phyloP scores from a whole-genome alignment of 257 asterid genomes.

The Jaltomata sinuosa region DNA sequence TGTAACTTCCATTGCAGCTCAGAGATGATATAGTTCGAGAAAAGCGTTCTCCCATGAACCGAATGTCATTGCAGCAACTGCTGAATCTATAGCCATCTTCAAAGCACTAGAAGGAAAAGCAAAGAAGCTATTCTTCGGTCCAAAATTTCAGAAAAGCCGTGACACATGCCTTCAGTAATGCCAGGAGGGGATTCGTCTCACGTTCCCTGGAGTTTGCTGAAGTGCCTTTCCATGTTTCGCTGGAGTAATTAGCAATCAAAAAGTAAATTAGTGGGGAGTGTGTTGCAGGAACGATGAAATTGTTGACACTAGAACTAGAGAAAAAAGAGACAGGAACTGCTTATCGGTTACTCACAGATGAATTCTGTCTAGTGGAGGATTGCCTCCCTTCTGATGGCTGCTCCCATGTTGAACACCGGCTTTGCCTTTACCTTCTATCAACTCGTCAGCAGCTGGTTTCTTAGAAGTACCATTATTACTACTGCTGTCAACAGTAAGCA shows the following conservation, averaged over 20 bases:
- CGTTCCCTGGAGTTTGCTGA: conserved; percentile 25
- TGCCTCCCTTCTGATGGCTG: conserved; percentile 19
- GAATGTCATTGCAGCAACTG: neutral
- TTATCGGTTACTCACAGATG: conserved; percentile 40
- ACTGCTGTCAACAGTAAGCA: neutral
- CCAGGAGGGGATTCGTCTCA: conserved; percentile 40
- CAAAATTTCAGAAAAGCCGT: conserved; percentile 56
- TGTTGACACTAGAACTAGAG: neutral
- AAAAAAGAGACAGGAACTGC: neutral
- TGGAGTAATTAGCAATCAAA: conserved; percentile 12
- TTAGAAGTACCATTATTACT: conserved; percentile 3
- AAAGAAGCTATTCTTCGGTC: conserved; percentile 30
- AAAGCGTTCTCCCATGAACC: neutral
- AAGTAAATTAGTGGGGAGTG: neutral
- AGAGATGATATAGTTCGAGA: neutral
- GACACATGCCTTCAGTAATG: conserved; percentile 42
- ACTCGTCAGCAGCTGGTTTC: conserved; percentile 14
- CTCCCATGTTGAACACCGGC: conserved; percentile 12
- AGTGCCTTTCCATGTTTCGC: conserved; percentile 48
- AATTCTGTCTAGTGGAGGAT: conserved; percentile 43
- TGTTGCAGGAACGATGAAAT: neutral
- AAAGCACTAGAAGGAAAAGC: neutral
- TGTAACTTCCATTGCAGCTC: neutral
- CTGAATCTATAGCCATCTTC: neutral
- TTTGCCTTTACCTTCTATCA: conserved; percentile 15